Evolutionary conservation across 2,329 filamentous ascomycete genomes (phyloP).

Genomic region (Diaporthe destruens): DNA sequence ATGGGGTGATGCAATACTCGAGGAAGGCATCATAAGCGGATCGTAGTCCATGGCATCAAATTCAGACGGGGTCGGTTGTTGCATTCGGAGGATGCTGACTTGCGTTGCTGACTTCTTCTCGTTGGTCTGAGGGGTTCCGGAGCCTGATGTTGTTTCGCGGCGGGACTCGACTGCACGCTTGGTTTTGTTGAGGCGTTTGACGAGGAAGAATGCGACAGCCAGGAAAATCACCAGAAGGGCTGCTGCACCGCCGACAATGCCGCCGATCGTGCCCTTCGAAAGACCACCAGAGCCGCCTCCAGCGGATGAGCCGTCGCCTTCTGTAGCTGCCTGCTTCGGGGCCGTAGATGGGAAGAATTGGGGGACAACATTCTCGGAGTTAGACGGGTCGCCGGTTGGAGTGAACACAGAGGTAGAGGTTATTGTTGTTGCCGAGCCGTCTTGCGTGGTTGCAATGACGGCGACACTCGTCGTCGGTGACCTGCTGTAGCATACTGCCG

Average conservation of each 20-base stretch:
- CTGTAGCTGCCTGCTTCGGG: slow-evolving; percentile 54
- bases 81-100: slow-evolving; percentile 45
- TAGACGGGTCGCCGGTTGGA: slow-evolving; percentile 49
- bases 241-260: slow-evolving; percentile 66
- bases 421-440: slow-evolving; percentile 55
- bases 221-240: slow-evolving; percentile 62
- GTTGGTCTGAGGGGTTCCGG: slow-evolving; percentile 48
- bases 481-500: slow-evolving; percentile 61
- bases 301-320: slow-evolving; percentile 44
- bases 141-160: slow-evolving; percentile 50
- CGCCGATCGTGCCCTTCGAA: slow-evolving; percentile 59
- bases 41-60: slow-evolving; percentile 58
- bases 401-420: slow-evolving; percentile 56
- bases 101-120: slow-evolving; percentile 51
- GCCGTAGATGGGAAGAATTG: slow-evolving; percentile 61
- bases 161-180: slow-evolving; percentile 55
- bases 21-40: slow-evolving; percentile 50
- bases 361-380: slow-evolving; percentile 46
- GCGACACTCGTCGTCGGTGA: slow-evolving; percentile 59
- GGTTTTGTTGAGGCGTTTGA: slow-evolving; percentile 63
- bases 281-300: slow-evolving; percentile 51
- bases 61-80: slow-evolving; percentile 57
- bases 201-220: slow-evolving; percentile 60
- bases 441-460: slow-evolving; percentile 60
- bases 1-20: slow-evolving; percentile 45